Evolutionary conservation across 1,139 yeast species (phyloP), one percentile per base, ranked within the genome.

Genomic region (Geotrichum reessii): DNA sequence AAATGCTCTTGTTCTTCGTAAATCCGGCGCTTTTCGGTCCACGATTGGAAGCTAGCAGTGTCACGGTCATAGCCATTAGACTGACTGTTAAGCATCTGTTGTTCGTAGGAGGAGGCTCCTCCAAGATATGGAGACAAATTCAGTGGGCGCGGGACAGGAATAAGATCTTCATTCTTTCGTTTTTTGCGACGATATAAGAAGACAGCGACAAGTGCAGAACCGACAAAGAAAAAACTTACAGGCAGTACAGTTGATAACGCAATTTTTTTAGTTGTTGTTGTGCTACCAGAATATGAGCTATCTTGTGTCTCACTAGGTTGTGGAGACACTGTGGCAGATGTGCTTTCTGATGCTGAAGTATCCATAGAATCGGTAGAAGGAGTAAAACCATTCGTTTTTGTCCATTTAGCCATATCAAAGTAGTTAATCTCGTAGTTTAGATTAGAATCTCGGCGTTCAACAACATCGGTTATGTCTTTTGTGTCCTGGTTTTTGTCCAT

Each of bases 241-340:
- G 76, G 76, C 33, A 73, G 61, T 24, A 72, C 64, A 1, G 75
- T 73, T 0, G 74, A 71, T 14, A 73, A 59, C 2, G 74, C 74
- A 7, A 73, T 74, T 48, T 71, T 66, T 2, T 66, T 63, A 0
- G 69, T 62, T 11, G 63, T 42, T 14, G 59, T 42, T 24, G 55
- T 28, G 5, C 47, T 11, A 22, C 22, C 47, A 17, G 62, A 37
- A 7, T 24, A n/a, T 6, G 19, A 49, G 22, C 6, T 53, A 47
- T 21, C 27, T 7, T 14, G 17, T 21, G 27, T 46, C 6, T 25
- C 14, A 33, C 55, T 52, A n/a, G 40, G 24, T 22, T 44, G 4
- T 14, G 54, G 12, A 28, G 46, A 19, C 12, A 40, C n/a, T 9
- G 50, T n/a, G 6, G 61, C 49, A 3, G 61, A 24, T 2, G 59